phyloP scores from a whole-genome alignment of 1,284 basidiomycete species.

The Inonotus hispidus region DNA sequence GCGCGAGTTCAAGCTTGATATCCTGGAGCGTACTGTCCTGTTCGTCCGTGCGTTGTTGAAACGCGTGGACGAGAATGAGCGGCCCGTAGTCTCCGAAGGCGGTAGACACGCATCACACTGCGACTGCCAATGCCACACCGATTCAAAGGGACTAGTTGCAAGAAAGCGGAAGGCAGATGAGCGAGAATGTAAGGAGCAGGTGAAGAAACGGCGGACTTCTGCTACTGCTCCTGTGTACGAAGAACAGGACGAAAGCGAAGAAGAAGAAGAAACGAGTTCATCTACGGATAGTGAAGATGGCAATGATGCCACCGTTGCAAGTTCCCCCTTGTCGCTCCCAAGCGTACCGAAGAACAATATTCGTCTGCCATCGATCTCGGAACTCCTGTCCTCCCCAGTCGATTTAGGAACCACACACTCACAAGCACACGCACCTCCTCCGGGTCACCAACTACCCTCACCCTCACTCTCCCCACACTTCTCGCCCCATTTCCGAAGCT shows the following conservation, averaged over 20 bases:
- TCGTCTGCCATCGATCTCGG: not conserved
- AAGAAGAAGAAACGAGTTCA: not conserved
- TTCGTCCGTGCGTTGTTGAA: conserved; percentile 62
- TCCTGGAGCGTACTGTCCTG: conserved; percentile 65
- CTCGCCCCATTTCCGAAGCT: not conserved
- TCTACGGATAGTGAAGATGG: not conserved
- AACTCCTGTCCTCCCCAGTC: not conserved
- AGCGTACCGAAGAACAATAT: not conserved
- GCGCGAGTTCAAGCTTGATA: conserved; percentile 78
- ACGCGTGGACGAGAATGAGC: not conserved
- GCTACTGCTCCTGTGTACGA: not conserved
- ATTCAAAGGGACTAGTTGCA: not conserved
- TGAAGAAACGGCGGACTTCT: not conserved
- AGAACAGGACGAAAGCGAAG: not conserved
- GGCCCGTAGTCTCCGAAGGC: not conserved
- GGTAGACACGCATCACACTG: not conserved
- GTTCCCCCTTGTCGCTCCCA: not conserved
- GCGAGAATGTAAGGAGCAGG: not conserved
- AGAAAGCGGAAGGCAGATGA: not conserved
- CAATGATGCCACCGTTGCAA: not conserved
- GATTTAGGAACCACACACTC: not conserved
- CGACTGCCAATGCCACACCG: not conserved
- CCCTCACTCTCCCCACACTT: not conserved
- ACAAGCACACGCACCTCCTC: not conserved
- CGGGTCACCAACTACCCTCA: not conserved